Evolutionary conservation across 2,329 filamentous ascomycete genomes (phyloP).

Genomic region (Nemania bipapillata): DNA sequence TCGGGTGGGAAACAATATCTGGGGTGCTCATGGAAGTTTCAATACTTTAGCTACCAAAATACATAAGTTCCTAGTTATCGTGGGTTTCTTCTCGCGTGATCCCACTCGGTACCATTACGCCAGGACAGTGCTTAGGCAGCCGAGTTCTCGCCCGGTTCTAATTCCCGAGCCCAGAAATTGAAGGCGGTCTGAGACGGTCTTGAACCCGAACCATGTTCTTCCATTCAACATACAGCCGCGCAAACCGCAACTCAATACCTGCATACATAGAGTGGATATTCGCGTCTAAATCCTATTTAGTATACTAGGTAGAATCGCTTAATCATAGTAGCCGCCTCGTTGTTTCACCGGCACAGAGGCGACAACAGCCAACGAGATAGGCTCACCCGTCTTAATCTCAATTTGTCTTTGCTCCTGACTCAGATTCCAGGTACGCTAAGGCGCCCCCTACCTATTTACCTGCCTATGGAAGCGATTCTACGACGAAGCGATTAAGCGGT

Average conservation of each 20-base stretch:
- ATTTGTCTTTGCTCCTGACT: neutral
- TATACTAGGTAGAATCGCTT: neutral
- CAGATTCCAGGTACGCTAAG: neutral
- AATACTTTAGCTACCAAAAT: constrained; percentile 43
- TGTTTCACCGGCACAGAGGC: constrained; percentile 5
- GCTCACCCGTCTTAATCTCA: neutral
- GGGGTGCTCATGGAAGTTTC: constrained; percentile 43
- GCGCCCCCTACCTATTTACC: too few relatives aligned
- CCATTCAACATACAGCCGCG: neutral
- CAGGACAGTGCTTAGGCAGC: neutral
- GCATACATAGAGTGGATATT: too few relatives aligned
- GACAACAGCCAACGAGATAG: neutral
- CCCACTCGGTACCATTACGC: too few relatives aligned
- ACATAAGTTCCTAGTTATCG: constrained; percentile 32
- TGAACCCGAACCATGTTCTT: neutral
- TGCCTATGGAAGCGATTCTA: too few relatives aligned
- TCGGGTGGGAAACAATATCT: constrained; percentile 36
- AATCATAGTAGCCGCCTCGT: neutral
- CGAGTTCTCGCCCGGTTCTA: neutral
- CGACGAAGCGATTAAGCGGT: neutral
- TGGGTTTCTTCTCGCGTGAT: neutral
- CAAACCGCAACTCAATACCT: neutral
- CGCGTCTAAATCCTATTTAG: constrained; percentile 14
- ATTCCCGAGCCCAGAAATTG: neutral
- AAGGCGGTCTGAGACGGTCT: constrained; percentile 10